phyloP scores from a whole-genome alignment of 257 asterid genomes.

The Solanum lycopersicoides region DNA sequence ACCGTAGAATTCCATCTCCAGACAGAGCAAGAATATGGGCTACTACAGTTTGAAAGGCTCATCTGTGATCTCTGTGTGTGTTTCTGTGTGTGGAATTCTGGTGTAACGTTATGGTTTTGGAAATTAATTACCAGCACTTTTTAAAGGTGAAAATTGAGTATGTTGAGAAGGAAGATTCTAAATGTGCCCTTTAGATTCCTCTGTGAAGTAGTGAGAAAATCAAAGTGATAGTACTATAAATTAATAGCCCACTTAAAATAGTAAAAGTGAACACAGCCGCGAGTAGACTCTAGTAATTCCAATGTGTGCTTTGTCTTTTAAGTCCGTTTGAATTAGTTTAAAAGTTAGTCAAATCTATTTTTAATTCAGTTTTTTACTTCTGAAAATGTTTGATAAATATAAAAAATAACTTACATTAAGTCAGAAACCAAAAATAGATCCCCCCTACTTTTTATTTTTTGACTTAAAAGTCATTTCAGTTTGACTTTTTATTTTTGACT shows the following conservation, averaged over 20 bases:
- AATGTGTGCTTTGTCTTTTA: not conserved
- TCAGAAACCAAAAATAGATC: too few relatives aligned
- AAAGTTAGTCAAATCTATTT: too few relatives aligned
- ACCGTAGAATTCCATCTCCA: constrained; percentile 16
- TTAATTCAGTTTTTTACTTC: rapidly evolving
- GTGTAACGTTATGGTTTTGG: not conserved
- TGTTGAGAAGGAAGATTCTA: not conserved
- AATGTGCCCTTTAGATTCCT: not conserved
- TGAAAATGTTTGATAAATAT: too few relatives aligned
- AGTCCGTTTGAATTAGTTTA: too few relatives aligned
- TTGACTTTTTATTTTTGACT: too few relatives aligned
- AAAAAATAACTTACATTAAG: too few relatives aligned
- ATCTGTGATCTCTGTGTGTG: not conserved
- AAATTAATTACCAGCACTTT: not conserved
- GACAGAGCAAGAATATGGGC: not conserved
- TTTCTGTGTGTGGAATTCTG: not conserved
- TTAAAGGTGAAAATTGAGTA: not conserved
- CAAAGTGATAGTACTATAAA: not conserved
- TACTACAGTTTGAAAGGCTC: not conserved
- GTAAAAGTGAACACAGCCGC: not conserved
- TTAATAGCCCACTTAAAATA: not conserved
- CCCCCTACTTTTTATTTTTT: too few relatives aligned
- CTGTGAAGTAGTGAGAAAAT: not conserved
- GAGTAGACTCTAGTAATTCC: not conserved
- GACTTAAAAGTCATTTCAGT: too few relatives aligned